Conservation (phyloP, 768 basidiomycete genomes). For the Chiua virens region DNA sequence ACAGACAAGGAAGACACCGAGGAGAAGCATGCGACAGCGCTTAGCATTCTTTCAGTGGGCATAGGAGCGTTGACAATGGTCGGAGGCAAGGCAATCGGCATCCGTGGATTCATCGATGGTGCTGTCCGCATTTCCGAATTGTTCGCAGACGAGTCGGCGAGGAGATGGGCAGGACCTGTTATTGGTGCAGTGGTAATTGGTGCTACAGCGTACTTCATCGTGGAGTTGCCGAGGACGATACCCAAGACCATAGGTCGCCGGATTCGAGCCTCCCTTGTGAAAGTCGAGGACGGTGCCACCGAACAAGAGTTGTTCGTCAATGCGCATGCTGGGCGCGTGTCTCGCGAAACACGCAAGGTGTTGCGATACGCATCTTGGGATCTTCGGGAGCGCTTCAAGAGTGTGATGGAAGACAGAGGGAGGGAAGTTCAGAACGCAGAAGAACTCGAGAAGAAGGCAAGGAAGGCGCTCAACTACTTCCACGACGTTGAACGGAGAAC, state of each 20-base stretch:
- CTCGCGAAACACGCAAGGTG: constrained; percentile 90
- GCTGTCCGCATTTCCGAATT: constrained; percentile 73
- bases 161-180: constrained; percentile 87
- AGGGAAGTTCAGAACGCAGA: constrained; percentile 78
- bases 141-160: constrained; percentile 73
- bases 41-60: constrained; percentile 73
- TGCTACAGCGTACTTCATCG: constrained; percentile 73
- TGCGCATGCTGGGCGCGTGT: constrained; percentile 66
- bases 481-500: constrained; percentile 48
- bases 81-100: constrained; percentile 78
- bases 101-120: constrained; percentile 76
- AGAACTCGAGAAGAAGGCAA: constrained; percentile 68
- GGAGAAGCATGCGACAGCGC: constrained; percentile 53
- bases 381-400: constrained; percentile 74
- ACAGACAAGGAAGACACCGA: constrained; percentile 30
- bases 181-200: constrained; percentile 76
- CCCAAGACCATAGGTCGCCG: constrained; percentile 88
- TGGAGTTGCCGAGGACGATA: constrained; percentile 86
- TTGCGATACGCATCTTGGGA: constrained; percentile 90
- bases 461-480: constrained; percentile 75
- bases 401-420: constrained; percentile 75
- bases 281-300: constrained; percentile 44
- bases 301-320: constrained; percentile 62
- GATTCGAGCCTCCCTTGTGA: constrained; percentile 63
- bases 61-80: constrained; percentile 89